These are phyloP conservation scores for Phytophthora podocarpi DNA, from an alignment of 352 stramenopile species.

Conservation along the genomic window DNA sequence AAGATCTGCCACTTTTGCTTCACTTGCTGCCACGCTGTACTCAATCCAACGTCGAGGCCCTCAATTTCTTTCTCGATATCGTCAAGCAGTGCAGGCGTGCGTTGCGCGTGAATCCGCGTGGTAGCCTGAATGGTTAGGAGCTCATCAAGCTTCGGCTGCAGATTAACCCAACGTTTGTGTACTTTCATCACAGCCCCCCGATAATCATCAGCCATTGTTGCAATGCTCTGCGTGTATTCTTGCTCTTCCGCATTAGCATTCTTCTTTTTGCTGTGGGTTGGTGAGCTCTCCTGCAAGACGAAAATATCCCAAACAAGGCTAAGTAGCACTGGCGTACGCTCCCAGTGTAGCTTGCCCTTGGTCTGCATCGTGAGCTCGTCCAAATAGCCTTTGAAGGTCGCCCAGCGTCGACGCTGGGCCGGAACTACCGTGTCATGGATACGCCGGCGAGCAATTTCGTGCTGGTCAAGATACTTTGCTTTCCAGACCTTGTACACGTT, in stretches of 20 bases:
- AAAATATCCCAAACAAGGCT: constrained; percentile 83
- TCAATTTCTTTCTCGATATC: constrained; percentile 57
- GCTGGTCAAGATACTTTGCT: constrained; percentile 59
- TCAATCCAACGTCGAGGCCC: constrained; percentile 65
- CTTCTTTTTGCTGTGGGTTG: constrained; percentile 13
- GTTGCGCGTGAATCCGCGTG: constrained; percentile 56
- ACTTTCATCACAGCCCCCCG: constrained; percentile 56
- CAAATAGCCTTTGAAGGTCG: constrained; percentile 59
- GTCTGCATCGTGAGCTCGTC: constrained; percentile 57
- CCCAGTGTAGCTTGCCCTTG: constrained; percentile 64
- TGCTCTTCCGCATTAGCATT: constrained; percentile 29
- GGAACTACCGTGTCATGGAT: constrained; percentile 71
- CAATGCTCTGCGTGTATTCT: constrained; percentile 40
- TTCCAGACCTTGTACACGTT: constrained; percentile 69
- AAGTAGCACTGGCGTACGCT: constrained; percentile 62
- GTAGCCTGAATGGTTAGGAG: constrained; percentile 56
- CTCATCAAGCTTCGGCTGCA: constrained; percentile 70
- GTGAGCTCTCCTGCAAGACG: constrained; percentile 32
- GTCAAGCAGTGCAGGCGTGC: constrained; percentile 52
- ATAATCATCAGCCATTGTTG: constrained; percentile 49
- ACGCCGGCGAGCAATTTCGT: constrained; percentile 53
- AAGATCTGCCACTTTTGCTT: constrained; percentile 59
- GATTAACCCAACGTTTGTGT: constrained; percentile 69
- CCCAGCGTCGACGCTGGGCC: constrained; percentile 64
- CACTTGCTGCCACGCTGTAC: constrained; percentile 68